Percentiles rank a stretch among this genome's conserved stretches.
Evolutionary conservation across 768 basidiomycete genomes (phyloP).

Genomic region (Xerocomus spinulosus): DNA sequence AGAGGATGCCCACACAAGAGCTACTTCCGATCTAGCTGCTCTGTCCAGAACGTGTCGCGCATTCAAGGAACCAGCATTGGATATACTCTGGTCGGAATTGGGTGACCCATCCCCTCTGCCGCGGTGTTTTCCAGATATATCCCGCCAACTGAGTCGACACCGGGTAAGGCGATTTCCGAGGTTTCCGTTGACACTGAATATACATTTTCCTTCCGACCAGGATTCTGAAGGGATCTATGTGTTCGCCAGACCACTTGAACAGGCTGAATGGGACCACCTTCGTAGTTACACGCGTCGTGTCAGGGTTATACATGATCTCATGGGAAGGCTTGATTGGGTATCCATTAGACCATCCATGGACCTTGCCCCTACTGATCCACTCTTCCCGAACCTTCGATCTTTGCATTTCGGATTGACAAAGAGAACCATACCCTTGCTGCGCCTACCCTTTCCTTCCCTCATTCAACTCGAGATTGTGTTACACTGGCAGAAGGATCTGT

Average conservation of each 20-base stretch:
- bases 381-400: conserved; percentile 5
- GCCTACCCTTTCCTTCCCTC: not conserved
- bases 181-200: not conserved
- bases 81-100: conserved; percentile 7
- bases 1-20: no score
- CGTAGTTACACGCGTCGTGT: conserved; percentile 2
- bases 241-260: not conserved
- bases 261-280: conserved; percentile 5
- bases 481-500: not conserved
- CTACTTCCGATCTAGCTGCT: not conserved
- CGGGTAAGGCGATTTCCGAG: not conserved
- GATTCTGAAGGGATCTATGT: no score
- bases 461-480: not conserved
- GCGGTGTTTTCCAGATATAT: conserved; percentile 2
- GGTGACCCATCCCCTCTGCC: not conserved
- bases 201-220: no score
- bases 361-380: not conserved
- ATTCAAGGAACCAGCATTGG: conserved; percentile 7
- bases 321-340: not conserved
- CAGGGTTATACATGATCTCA: not conserved
- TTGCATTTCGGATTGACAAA: not conserved
- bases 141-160: not conserved
- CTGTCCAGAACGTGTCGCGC: conserved; percentile 2
- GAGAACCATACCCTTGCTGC: not conserved
- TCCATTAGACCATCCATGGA: not conserved